These are phyloP conservation scores for Vitellaria paradoxa DNA, from an alignment of 179 eudicot species.

Conservation along the genomic window DNA sequence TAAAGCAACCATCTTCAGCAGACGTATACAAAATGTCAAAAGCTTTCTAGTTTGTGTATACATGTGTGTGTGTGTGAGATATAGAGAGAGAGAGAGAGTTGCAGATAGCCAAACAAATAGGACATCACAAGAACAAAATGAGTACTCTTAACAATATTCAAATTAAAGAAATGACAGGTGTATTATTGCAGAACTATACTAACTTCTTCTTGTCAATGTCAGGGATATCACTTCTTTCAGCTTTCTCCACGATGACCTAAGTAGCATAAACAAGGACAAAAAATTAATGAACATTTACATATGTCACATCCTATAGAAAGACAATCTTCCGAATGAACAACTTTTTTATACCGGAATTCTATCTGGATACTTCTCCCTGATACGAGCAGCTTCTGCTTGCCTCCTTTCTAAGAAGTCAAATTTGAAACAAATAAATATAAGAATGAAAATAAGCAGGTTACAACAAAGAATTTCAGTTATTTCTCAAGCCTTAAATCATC, in stretches of 20 bases:
- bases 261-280: background rate
- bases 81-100: too few relatives aligned
- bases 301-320: slow-evolving; percentile 7
- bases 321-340: background rate
- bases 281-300: background rate
- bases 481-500: background rate
- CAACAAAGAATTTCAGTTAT: background rate
- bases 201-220: slow-evolving; percentile 73
- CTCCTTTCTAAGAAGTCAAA: slow-evolving; percentile 47
- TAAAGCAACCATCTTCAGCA: too few relatives aligned
- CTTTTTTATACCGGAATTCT: slow-evolving; percentile 54
- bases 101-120: too few relatives aligned
- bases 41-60: too few relatives aligned
- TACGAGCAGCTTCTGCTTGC: slow-evolving; percentile 69
- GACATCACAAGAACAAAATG: too few relatives aligned
- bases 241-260: slow-evolving; percentile 73
- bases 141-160: too few relatives aligned
- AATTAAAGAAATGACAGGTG: too few relatives aligned
- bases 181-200: slow-evolving; percentile 19
- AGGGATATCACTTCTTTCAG: slow-evolving; percentile 69
- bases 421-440: background rate
- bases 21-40: too few relatives aligned
- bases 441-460: background rate
- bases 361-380: slow-evolving; percentile 74
- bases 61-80: too few relatives aligned